These are phyloP conservation scores for Eimeria sp. DNA, from an alignment of 169 alveolate species.

Conservation along the genomic window DNA sequence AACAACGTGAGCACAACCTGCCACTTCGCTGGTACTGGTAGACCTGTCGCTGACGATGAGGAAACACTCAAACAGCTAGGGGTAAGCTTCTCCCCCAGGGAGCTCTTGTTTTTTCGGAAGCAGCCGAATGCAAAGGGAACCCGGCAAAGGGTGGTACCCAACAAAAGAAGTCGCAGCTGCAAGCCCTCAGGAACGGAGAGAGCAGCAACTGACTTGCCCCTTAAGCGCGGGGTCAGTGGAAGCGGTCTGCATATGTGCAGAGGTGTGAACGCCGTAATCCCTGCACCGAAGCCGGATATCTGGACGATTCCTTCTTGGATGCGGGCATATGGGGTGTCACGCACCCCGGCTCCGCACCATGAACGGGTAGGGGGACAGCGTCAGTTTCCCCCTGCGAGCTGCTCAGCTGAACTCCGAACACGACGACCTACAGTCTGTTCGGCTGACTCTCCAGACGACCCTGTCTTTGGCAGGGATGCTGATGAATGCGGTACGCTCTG, in stretches of 20 bases:
- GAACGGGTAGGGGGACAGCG: background rate
- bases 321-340: conserved; percentile 53
- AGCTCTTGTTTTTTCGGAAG: conserved; percentile 29
- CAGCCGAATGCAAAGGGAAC: background rate
- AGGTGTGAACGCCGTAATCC: background rate
- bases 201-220: background rate
- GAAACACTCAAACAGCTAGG: conserved; percentile 43
- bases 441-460: background rate
- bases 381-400: background rate
- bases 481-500: background rate
- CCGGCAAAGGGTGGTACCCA: background rate
- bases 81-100: conserved; percentile 36
- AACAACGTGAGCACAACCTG: background rate
- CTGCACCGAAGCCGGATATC: background rate
- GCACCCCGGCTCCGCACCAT: background rate
- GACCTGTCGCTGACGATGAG: conserved; percentile 2
- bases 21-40: background rate
- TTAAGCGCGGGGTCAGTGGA: background rate
- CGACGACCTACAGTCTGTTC: background rate
- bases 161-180: conserved; percentile 15
- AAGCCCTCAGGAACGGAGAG: conserved; percentile 11
- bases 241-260: background rate
- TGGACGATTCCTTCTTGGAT: conserved; percentile 57
- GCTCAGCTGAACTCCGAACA: background rate
- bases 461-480: background rate